phyloP scores from a whole-genome alignment of 305 asterid species.

The Andrographis paniculata region DNA sequence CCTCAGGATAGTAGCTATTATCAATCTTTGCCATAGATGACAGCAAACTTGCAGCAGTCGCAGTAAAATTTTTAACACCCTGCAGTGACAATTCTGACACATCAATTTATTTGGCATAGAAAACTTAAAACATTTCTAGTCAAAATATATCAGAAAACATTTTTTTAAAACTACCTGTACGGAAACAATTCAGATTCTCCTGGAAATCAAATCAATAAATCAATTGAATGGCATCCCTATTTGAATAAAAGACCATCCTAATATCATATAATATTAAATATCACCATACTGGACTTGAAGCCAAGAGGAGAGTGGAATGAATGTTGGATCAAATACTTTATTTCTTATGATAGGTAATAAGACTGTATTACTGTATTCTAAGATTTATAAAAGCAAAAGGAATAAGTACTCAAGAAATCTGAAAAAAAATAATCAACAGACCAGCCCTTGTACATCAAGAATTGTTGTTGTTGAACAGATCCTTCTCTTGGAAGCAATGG shows the following conservation, averaged over 20 bases:
- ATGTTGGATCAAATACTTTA: no score
- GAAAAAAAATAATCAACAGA: conserved; percentile 24
- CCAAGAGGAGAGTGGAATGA: no score
- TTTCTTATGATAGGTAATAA: no score
- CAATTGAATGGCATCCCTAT: conserved; percentile 8
- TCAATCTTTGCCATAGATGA: conserved; percentile 80
- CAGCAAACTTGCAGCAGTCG: conserved; percentile 65
- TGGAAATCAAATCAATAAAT: neutral
- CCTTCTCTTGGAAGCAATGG: conserved; percentile 74
- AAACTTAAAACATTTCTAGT: conserved; percentile 6
- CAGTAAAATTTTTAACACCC: conserved; percentile 81
- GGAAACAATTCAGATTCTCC: conserved; percentile 3
- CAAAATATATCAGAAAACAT: conserved; percentile 15
- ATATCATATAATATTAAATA: conserved; percentile 11
- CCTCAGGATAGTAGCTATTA: conserved; percentile 84
- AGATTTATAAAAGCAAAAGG: no score
- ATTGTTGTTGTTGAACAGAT: conserved; percentile 81
- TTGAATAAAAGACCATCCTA: neutral
- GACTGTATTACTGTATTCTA: no score
- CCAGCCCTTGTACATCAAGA: conserved; percentile 95
- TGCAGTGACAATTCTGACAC: conserved; percentile 24
- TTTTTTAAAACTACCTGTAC: conserved; percentile 7
- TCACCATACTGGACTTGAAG: no score
- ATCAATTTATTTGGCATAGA: conserved; percentile 8
- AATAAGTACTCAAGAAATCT: neutral